Evolutionary conservation across 257 asterid species (phyloP).

Genomic region (Phtheirospermum japonicum): DNA sequence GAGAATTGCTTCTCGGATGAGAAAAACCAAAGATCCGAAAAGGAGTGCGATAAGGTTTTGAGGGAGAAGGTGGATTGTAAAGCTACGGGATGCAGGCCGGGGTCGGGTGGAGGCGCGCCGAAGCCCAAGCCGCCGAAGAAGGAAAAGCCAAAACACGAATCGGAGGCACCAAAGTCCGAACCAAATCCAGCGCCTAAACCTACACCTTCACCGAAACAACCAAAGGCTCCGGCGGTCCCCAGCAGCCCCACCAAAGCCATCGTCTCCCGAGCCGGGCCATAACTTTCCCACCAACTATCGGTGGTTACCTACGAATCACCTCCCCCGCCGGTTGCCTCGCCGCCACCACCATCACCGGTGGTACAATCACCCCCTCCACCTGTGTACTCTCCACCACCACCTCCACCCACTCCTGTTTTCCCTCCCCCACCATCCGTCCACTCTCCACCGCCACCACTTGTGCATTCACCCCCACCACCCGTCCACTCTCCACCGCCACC

Average conservation of each 20-base stretch:
- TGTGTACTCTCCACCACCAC: constrained; percentile 17
- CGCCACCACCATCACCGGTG: constrained; percentile 34
- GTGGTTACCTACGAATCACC: neutral
- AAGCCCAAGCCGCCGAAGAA: constrained; percentile 16
- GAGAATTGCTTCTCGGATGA: constrained; percentile 44
- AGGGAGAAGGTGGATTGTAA: constrained; percentile 50
- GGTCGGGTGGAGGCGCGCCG: constrained; percentile 24
- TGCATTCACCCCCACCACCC: no score
- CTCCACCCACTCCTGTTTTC: no score
- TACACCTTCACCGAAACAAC: neutral
- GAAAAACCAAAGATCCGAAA: constrained; percentile 40
- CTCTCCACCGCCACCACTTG: no score
- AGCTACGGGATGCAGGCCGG: constrained; percentile 39
- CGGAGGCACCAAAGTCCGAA: constrained; percentile 17
- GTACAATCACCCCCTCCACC: constrained; percentile 37
- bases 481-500: neutral
- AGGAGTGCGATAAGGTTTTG: constrained; percentile 37
- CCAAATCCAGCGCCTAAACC: constrained; percentile 21
- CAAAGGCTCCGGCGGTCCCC: constrained; percentile 3
- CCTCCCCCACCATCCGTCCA: constrained; percentile 15
- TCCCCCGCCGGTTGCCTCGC: constrained; percentile 13
- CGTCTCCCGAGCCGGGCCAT: constrained; percentile 12
- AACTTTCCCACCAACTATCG: neutral
- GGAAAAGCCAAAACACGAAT: neutral
- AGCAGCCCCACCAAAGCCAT: neutral